These are phyloP conservation scores for Gonapodya prolifera DNA, from an alignment of 192 early-diverging fungal genomes.

Conservation along the genomic window DNA sequence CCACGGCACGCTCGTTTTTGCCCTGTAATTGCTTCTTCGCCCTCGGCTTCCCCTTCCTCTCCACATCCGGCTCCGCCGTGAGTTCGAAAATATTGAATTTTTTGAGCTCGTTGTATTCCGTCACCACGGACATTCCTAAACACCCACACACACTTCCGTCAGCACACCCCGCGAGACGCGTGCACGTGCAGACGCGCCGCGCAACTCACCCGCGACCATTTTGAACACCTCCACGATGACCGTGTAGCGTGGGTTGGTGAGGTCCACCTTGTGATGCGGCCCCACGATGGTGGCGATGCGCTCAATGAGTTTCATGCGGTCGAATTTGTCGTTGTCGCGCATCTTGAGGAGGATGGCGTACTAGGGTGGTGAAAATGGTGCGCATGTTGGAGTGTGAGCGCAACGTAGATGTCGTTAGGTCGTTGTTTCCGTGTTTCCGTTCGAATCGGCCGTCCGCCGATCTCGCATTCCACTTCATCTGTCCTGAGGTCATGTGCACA, in stretches of 20 bases:
- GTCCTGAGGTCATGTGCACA: too few relatives aligned
- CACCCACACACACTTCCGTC: constrained; percentile 39
- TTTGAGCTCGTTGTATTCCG: constrained; percentile 34
- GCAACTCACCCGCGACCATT: constrained; percentile 14
- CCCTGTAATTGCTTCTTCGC: too few relatives aligned
- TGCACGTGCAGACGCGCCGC: not conserved
- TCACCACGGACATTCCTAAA: constrained; percentile 44
- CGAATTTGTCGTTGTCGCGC: constrained; percentile 41
- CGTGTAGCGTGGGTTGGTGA: constrained; percentile 32
- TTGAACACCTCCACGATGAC: constrained; percentile 48
- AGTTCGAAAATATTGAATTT: constrained; percentile 45
- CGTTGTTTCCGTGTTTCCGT: too few relatives aligned
- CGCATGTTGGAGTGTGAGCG: too few relatives aligned
- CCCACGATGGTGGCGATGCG: constrained; percentile 34
- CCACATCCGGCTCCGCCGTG: constrained; percentile 19
- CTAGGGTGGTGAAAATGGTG: too few relatives aligned
- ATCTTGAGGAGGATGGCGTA: constrained; percentile 41
- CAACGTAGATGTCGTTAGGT: too few relatives aligned
- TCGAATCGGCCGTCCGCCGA: too few relatives aligned
- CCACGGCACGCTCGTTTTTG: too few relatives aligned
- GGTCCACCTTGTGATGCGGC: constrained; percentile 33
- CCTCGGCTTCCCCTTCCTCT: too few relatives aligned
- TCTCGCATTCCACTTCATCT: too few relatives aligned
- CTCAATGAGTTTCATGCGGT: constrained; percentile 30
- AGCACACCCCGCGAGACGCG: not conserved